Base-by-base conservation (phyloP, 257 asterid species). In the Solanum gracilifrons region DNA sequence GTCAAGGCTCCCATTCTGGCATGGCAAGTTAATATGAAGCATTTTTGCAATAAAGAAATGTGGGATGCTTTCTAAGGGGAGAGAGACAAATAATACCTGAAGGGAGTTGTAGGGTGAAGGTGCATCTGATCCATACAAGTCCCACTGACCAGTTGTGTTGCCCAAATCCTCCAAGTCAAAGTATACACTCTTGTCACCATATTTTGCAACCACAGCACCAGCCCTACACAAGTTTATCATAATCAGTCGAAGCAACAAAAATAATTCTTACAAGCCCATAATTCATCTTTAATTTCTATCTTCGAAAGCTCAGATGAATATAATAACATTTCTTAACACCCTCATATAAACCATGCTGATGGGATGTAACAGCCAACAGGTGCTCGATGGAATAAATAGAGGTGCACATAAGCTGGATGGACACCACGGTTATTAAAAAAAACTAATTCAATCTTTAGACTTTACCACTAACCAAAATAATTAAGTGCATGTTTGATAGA, bases 101-200 rank as follows among this genome's bases (percentile, higher is more conserved):
- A 96, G 94, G 76, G 95, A 12, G 90, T 94, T 95, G 94, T 96
- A 97, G 31, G 98, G 98, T n/a, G 99, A 95, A 35, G 99, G 96
- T 8, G 98, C 98, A 91, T 97, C 98, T 27, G 98, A 95, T 37
- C 99, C 99, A 88, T 97, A 96, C 94, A 95, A 91, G 90, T 96
- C 98, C 99, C 99, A 96, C 87, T 95, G 95, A 20, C 99, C 98
- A 75, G 98, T 96, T 86, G 99, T 95, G 93, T 94, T 94, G 85
- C 95, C 97, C 84, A 94, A 90, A 86, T 96, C 98, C 89, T 96
- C 98, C 94, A 96, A 92, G 91, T 96, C 99, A 92, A 96, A 95
- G 95, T 95, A 96, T 46, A 94, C 96, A 91, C 97, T 94, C 89
- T 95, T 96, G 90, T 95, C 99, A 82, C 99, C 99, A 85, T 95